These are phyloP conservation scores for Chrysanthemum seticuspe DNA, from an alignment of 129 eudicot genomes.

Conservation along the genomic window DNA sequence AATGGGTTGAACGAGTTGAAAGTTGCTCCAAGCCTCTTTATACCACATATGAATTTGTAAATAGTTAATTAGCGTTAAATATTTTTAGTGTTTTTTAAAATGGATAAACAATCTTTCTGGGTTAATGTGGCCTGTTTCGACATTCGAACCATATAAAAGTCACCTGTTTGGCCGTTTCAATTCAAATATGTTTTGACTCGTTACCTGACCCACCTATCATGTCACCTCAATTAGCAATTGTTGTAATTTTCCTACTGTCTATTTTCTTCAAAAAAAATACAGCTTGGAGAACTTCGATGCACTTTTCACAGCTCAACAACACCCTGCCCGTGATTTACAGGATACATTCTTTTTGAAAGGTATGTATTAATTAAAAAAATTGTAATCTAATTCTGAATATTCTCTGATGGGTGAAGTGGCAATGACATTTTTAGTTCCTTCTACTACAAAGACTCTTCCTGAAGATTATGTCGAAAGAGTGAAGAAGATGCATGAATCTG, in stretches of 20 bases:
- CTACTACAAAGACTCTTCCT: constrained; percentile 81
- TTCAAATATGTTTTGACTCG: no score
- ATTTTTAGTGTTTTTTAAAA: no score
- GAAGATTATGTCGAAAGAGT: constrained; percentile 95
- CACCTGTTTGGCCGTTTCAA: no score
- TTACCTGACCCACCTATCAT: no score
- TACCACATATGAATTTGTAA: no score
- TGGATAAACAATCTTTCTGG: no score
- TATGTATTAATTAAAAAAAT: constrained; percentile 2
- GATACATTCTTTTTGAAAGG: constrained; percentile 95
- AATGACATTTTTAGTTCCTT: constrained; percentile 59
- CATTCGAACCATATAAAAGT: no score
- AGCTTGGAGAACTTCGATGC: constrained; percentile 98
- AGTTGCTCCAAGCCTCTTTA: background rate
- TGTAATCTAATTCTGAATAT: background rate
- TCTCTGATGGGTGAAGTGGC: constrained; percentile 15
- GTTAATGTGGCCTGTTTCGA: no score
- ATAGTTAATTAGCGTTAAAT: no score
- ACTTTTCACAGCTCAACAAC: constrained; percentile 96
- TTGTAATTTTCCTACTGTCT: background rate
- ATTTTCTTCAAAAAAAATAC: constrained; percentile 10
- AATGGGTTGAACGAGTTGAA: no score
- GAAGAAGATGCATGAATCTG: constrained; percentile 77
- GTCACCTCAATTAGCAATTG: background rate
- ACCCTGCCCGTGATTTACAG: constrained; percentile 99